Evolutionary conservation across 371 early-diverging fungal genomes (phyloP).

Genomic region (Capillidium rhysosporum): DNA sequence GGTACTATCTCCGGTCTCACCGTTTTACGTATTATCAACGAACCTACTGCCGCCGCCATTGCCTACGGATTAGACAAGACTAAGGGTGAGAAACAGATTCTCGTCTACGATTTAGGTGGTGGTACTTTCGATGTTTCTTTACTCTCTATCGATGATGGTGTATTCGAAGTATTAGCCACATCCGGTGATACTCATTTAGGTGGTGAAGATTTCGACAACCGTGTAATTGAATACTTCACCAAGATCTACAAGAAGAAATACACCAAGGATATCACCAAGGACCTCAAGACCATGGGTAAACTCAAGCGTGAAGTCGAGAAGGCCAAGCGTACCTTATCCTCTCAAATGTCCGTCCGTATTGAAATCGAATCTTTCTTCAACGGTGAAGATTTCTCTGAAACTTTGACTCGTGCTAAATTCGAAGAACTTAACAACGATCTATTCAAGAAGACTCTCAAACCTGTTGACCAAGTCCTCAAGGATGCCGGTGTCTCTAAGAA

Average conservation of each 20-base stretch:
- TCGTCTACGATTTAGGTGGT: constrained; percentile 91
- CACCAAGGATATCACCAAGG: constrained; percentile 42
- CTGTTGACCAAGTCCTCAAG: constrained; percentile 92
- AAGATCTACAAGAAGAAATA: constrained; percentile 52
- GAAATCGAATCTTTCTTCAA: constrained; percentile 92
- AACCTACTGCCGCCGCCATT: constrained; percentile 91
- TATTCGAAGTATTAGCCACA: constrained; percentile 70
- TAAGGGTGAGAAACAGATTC: constrained; percentile 41
- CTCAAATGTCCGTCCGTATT: constrained; percentile 66
- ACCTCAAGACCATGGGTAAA: constrained; percentile 61
- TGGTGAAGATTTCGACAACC: constrained; percentile 79
- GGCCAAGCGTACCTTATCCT: constrained; percentile 78
- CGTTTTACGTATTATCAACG: constrained; percentile 70
- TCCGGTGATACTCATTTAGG: constrained; percentile 88
- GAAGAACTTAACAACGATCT: constrained; percentile 79
- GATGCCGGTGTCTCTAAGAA: constrained; percentile 80
- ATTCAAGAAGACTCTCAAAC: constrained; percentile 87
- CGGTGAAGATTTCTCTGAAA: constrained; percentile 95
- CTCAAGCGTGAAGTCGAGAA: constrained; percentile 76
- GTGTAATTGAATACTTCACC: constrained; percentile 57
- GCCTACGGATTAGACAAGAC: constrained; percentile 69
- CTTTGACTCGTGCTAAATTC: constrained; percentile 87
- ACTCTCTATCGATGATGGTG: constrained; percentile 67
- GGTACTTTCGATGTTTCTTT: constrained; percentile 91
- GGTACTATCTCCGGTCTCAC: constrained; percentile 57